A percentile compares a stretch with the other conserved stretches of the same genome.
These are phyloP conservation scores for Liriodendron chinense DNA, from an alignment of 164 flowering plant species.

Conservation along the genomic window DNA sequence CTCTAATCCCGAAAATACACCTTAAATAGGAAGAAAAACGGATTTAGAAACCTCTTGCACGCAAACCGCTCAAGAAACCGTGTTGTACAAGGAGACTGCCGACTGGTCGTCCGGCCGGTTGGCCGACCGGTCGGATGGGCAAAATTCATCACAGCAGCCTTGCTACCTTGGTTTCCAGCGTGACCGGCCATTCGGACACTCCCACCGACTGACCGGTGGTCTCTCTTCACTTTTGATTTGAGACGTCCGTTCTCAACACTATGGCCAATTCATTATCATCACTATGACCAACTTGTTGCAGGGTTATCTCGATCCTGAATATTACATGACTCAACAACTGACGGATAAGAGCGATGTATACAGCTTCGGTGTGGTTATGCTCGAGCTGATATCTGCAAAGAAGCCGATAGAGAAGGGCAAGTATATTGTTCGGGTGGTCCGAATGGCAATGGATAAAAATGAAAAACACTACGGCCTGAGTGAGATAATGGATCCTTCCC, in stretches of 20 bases:
- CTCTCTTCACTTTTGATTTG: too few relatives aligned
- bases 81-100: not conserved
- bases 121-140: too few relatives aligned
- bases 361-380: slow-evolving; percentile 59
- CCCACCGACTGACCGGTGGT: too few relatives aligned
- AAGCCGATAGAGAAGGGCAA: slow-evolving; percentile 50
- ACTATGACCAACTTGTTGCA: slow-evolving; percentile 15
- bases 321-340: slow-evolving; percentile 63
- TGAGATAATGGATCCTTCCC: slow-evolving; percentile 40
- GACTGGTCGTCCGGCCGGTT: not conserved
- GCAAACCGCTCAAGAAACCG: not conserved
- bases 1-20: too few relatives aligned
- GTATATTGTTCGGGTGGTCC: slow-evolving; percentile 49
- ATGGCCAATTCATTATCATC: not conserved
- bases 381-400: slow-evolving; percentile 54
- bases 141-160: too few relatives aligned
- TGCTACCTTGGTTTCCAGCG: too few relatives aligned
- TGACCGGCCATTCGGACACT: too few relatives aligned
- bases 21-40: too few relatives aligned
- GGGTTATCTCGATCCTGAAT: slow-evolving; percentile 83
- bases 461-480: slow-evolving; percentile 34
- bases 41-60: too few relatives aligned
- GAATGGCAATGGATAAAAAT: slow-evolving; percentile 28
- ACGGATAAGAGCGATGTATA: slow-evolving; percentile 72
- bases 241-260: too few relatives aligned